A percentile compares a stretch with the other conserved stretches of the same genome.
phyloP scores from a whole-genome alignment of 2,329 filamentous ascomycete genomes.

The Neobulgaria alba region DNA sequence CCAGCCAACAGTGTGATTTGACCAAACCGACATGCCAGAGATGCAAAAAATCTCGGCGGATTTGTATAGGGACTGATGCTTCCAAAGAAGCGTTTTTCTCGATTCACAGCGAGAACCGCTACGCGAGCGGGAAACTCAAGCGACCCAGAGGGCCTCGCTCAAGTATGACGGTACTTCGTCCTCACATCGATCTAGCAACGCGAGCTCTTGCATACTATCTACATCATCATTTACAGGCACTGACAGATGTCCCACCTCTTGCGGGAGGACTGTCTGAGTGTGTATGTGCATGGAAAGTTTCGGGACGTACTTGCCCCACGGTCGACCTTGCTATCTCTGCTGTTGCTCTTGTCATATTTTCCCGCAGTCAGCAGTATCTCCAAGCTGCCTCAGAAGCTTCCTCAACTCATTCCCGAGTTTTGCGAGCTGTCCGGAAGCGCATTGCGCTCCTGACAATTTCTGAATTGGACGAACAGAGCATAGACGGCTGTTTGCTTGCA shows the following conservation, averaged over 20 bases:
- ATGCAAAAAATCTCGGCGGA: conserved; percentile 9
- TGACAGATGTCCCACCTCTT: conserved; percentile 3
- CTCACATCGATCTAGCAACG: conserved; percentile 2
- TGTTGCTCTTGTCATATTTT: conserved; percentile 1
- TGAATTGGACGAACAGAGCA: neutral
- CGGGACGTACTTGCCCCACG: neutral
- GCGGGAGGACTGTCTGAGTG: neutral
- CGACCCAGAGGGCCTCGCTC: conserved; percentile 10
- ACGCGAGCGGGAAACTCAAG: conserved; percentile 7
- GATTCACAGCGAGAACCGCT: conserved; percentile 8
- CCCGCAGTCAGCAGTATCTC: neutral
- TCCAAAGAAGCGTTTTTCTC: conserved; percentile 5
- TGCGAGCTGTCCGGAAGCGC: conserved; percentile 1
- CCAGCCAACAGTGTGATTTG: conserved; percentile 7
- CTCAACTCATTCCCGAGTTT: conserved; percentile 1
- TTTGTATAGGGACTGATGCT: conserved; percentile 3
- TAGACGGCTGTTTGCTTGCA: conserved; percentile 7
- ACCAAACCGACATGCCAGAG: conserved; percentile 6
- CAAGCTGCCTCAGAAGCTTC: conserved; percentile 4
- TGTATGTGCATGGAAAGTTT: neutral
- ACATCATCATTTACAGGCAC: conserved; percentile 1
- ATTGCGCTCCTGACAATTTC: conserved; percentile 2
- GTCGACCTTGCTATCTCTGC: conserved; percentile 1
- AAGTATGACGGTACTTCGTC: neutral
- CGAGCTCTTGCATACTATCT: conserved; percentile 3